Base-by-base conservation (phyloP, 306 rosid species). In the Arachis stenosperma region DNA sequence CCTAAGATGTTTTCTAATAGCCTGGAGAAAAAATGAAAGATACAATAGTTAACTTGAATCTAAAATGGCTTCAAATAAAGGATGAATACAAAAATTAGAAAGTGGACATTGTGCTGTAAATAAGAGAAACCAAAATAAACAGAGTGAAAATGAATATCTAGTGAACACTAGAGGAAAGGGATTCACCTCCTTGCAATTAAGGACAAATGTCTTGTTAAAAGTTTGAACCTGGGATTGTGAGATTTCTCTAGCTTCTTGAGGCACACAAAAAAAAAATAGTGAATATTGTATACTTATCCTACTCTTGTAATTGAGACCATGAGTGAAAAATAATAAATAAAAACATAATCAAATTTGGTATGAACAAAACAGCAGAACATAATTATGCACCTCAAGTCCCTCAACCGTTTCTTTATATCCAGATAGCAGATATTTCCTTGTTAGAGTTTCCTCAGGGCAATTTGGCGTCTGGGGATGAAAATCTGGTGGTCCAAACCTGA, bases 371-470 rank as follows among this genome's bases (percentile, higher is more conserved):
- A 7, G 50, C 62, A 43, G 75, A 61, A 70, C 47, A 22, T 27
- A 46, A 72, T 10, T 69, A 47, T 67, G 57, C 70, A 91, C 99
- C 98, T 95, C 99, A 63, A 95, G 92, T 40, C 99, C 98, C 77
- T 95, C 99, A 67, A 90, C 86, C 12, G 97, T 91, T 76, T 91
- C 99, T 82, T 75, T 87, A 72, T 95, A 95, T 17, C 17, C 17
- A 17, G 17, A 17, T 17, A 17, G 17, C 17, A 17, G 17, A 17
- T 17, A 17, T 17, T 80, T 98, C 81, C 73, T 87, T 71, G 97
- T 95, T 75, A 91, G 88, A 44, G 90, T 95, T 87, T 95, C 99
- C 84, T 95, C 99, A 0, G 90, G 93, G 75, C 99, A 95, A 86
- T 75, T 95, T 76, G 89, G 83, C 57, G 88, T 80, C 88, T 95